Conservation (phyloP, 2,329 filamentous ascomycete species). For the Aureobasidium musti region DNA sequence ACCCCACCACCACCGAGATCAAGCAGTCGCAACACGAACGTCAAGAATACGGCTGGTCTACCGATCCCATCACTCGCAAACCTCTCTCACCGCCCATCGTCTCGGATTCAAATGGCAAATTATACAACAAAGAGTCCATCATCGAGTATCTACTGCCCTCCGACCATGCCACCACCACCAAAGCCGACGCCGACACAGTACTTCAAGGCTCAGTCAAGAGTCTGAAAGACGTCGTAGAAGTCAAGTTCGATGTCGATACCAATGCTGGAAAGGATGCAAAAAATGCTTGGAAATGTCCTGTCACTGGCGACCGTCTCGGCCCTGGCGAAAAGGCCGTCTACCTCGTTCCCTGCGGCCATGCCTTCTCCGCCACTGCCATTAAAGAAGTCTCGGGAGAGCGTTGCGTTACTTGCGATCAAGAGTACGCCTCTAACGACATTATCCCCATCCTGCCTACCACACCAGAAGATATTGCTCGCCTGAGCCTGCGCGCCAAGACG, state of each 20-base stretch:
- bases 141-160: conserved; percentile 66
- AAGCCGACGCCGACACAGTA: conserved; percentile 63
- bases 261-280: conserved; percentile 51
- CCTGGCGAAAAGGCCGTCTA: conserved; percentile 73
- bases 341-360: conserved; percentile 91
- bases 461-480: conserved; percentile 67
- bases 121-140: conserved; percentile 92
- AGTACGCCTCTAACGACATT: conserved; percentile 72
- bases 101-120: conserved; percentile 76
- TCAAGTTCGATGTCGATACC: conserved; percentile 67
- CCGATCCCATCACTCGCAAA: conserved; percentile 81
- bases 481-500: conserved; percentile 67
- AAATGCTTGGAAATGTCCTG: conserved; percentile 72
- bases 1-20: conserved; percentile 77
- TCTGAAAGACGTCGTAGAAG: conserved; percentile 81
- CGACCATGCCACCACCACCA: conserved; percentile 50
- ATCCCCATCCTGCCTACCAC: conserved; percentile 77
- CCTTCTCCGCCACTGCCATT: conserved; percentile 83
- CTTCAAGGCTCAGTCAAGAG: conserved; percentile 68
- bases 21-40: conserved; percentile 87
- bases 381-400: conserved; percentile 61
- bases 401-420: conserved; percentile 68
- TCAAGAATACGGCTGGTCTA: conserved; percentile 81
- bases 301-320: conserved; percentile 84
- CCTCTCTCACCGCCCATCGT: conserved; percentile 74